Base-by-base conservation (phyloP, 164 flowering plant species). In the Magnolia kwangsiensis region DNA sequence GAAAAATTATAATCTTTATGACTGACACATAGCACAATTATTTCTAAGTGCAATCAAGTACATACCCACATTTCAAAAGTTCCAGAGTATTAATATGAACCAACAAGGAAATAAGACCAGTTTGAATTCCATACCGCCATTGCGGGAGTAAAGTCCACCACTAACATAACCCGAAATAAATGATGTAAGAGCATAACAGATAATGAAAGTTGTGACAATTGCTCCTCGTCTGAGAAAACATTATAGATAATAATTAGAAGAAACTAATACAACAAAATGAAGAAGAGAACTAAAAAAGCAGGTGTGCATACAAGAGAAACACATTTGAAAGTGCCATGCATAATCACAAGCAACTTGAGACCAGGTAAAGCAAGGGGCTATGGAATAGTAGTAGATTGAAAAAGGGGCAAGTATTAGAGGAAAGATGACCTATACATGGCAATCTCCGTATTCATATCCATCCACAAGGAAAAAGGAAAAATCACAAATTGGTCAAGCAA, bases 121-220 rank as follows among this genome's bases (percentile, higher is more conserved):
- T 9, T 37, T 23, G 18, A 27, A 72, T 51, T 31, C 24, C 90
- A 81, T 91, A 96, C 99, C 99, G 29, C 99, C 98, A 84, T 88
- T 76, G 72, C 99, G 93, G 24, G 98, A 93, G 82, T 93, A 93
- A 91, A 96, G 88, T 73, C 98, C 99, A 67, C 97, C 98, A 78
- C 97, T 96, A 71, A 96, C 98, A 77, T 96, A 93, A 50, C 99
- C 99, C 64, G 99, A 89, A 77, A 96, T 88, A 81, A 94, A 92
- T 50, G 99, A 96, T 51, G 98, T 96, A 19, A 92, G 91, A 67
- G 98, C 99, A 83, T 96, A 96, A 77, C 98, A 93, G 69, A 96
- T 88, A 4, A 96, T 94, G 76, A 94, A 93, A 79, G 99, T 93
- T 58, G 99, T 96, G 71, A 93, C 93, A 87, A 96, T 95, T 51